These are phyloP conservation scores for Filobasidium floriforme DNA, from an alignment of 768 basidiomycete genomes.

Conservation along the genomic window DNA sequence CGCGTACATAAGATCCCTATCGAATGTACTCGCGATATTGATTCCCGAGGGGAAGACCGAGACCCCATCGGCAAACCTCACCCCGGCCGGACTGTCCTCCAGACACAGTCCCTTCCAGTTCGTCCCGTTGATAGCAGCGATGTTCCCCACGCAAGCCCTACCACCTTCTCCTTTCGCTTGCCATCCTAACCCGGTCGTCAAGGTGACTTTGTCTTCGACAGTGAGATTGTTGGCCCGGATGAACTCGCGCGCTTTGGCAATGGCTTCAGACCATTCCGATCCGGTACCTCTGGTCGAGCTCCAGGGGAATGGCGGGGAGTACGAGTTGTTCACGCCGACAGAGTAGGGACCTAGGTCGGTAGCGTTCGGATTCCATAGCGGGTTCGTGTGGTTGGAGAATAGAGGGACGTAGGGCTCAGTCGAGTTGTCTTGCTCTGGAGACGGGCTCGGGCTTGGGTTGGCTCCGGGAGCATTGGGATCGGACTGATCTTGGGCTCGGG, in stretches of 20 bases:
- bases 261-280: slow-evolving; percentile 36
- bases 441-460: too few relatives aligned
- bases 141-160: slow-evolving; percentile 43
- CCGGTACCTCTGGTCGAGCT: slow-evolving; percentile 20
- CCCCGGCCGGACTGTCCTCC: slow-evolving; percentile 60
- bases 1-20: slow-evolving; percentile 65
- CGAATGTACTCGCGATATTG: slow-evolving; percentile 75
- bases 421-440: not conserved
- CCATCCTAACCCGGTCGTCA: slow-evolving; percentile 52
- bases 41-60: slow-evolving; percentile 78
- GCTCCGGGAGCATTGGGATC: too few relatives aligned
- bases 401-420: slow-evolving; percentile 1
- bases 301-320: slow-evolving; percentile 17
- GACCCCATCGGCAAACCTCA: slow-evolving; percentile 65
- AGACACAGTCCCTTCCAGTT: slow-evolving; percentile 42
- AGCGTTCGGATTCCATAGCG: slow-evolving; percentile 9
- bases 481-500: too few relatives aligned
- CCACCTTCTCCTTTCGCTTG: slow-evolving; percentile 12
- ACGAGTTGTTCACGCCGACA: slow-evolving; percentile 15
- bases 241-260: slow-evolving; percentile 32
- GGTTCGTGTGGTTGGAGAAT: slow-evolving; percentile 19
- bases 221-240: slow-evolving; percentile 50
- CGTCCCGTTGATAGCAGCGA: slow-evolving; percentile 28
- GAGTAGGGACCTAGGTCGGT: slow-evolving; percentile 6
- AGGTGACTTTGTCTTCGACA: slow-evolving; percentile 54